Conservation (phyloP, 306 rosid genomes). For the Vigna radiata region DNA sequence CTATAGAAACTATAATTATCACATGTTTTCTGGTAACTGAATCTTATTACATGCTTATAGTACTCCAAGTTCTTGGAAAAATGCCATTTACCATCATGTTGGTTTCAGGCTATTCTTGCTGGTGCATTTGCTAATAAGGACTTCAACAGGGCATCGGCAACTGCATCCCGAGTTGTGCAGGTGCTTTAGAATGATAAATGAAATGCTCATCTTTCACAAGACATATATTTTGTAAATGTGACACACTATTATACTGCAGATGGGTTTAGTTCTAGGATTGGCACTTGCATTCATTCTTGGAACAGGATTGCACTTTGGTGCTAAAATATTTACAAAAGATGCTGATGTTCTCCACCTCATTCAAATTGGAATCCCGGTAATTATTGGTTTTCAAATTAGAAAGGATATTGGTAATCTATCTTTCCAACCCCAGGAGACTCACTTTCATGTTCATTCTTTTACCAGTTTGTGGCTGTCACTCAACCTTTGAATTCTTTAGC, state of each 20-base stretch:
- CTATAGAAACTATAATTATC: not conserved
- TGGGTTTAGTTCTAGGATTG: constrained; percentile 84
- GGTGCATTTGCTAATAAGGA: constrained; percentile 91
- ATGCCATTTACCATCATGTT: constrained; percentile 17
- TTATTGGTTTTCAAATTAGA: constrained; percentile 36
- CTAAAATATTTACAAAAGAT: constrained; percentile 75
- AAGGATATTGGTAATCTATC: constrained; percentile 4
- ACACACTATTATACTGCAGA: constrained; percentile 56
- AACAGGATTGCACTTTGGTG: constrained; percentile 79
- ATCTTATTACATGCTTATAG: not conserved
- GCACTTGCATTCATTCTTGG: constrained; percentile 75
- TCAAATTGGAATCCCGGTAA: constrained; percentile 81
- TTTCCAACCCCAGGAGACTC: constrained; percentile 27
- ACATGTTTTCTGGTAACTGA: not conserved
- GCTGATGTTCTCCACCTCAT: constrained; percentile 72
- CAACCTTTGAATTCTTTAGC: constrained; percentile 94
- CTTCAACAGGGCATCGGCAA: constrained; percentile 68
- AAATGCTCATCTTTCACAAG: not conserved
- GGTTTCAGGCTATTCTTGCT: constrained; percentile 86
- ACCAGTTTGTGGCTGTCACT: constrained; percentile 89
- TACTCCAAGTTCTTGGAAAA: not conserved
- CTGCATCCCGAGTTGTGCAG: constrained; percentile 89
- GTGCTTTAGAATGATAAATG: constrained; percentile 44
- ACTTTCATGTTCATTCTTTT: constrained; percentile 36
- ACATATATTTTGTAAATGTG: constrained; percentile 17